phyloP scores from a whole-genome alignment of 1,284 basidiomycete species.

The Apiotrichum montevideense region DNA sequence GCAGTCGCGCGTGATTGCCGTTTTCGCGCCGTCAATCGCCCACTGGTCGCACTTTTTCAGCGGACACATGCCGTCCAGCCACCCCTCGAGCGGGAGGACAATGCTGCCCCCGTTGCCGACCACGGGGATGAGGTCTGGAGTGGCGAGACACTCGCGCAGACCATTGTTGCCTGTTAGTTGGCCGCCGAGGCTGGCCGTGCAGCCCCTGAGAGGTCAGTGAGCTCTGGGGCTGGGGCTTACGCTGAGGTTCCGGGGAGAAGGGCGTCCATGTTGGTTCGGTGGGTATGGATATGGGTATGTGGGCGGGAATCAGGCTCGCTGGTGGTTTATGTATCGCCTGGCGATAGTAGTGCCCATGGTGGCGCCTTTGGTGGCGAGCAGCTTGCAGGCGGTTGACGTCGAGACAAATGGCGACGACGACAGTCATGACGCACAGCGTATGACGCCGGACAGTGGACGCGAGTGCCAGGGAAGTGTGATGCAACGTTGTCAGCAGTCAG shows the following conservation, averaged over 20 bases:
- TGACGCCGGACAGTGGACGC: too few species aligned
- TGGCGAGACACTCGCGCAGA: conserved; percentile 24
- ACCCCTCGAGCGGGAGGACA: conserved; percentile 29
- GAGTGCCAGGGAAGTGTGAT: too few species aligned
- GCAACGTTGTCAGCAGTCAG: too few species aligned
- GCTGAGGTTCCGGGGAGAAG: background rate
- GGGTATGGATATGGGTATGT: too few species aligned
- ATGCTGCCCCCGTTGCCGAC: conserved; percentile 24
- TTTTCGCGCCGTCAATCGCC: background rate
- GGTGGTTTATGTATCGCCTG: too few species aligned
- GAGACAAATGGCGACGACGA: too few species aligned
- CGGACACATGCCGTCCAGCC: conserved; percentile 34
- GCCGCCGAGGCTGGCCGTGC: background rate
- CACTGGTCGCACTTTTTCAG: conserved; percentile 1
- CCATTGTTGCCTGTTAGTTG: background rate
- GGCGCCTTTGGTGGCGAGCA: too few species aligned
- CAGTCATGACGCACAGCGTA: too few species aligned
- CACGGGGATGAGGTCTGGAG: conserved; percentile 28
- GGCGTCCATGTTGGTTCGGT: too few species aligned
- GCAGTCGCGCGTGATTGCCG: conserved; percentile 7
- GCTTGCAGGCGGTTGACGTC: too few species aligned
- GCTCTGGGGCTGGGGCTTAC: background rate
- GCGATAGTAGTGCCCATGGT: too few species aligned
- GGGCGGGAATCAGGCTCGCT: too few species aligned
- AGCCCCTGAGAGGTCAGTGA: background rate